Evolutionary conservation across 352 stramenopile genomes (phyloP).

Genomic region (Peronospora destructor): DNA sequence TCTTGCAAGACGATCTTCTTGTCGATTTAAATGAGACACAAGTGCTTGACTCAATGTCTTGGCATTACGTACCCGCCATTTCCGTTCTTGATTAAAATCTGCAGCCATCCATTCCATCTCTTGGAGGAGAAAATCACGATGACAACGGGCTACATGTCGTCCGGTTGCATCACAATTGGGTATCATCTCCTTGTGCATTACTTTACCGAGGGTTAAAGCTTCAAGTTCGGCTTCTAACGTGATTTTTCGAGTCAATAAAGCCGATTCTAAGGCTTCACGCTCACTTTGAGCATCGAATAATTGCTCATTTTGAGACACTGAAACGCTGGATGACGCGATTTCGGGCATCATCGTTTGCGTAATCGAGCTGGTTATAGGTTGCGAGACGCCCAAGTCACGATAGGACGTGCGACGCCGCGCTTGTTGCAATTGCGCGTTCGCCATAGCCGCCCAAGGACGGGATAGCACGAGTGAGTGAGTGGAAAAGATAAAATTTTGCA

Average conservation of each 20-base stretch:
- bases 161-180: conserved; percentile 36
- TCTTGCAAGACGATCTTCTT: conserved; percentile 20
- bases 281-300: conserved; percentile 12
- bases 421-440: conserved; percentile 69
- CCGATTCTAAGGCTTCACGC: conserved; percentile 21
- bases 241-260: conserved; percentile 37
- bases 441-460: conserved; percentile 31
- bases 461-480: too few species aligned
- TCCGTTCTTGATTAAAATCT: conserved; percentile 88
- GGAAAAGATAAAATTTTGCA: too few species aligned
- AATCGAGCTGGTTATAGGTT: conserved; percentile 11
- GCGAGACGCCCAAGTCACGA: conserved; percentile 18
- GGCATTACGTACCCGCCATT: conserved; percentile 70
- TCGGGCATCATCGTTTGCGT: conserved; percentile 26
- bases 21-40: conserved; percentile 19
- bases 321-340: neutral
- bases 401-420: conserved; percentile 31
- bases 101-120: conserved; percentile 91
- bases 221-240: conserved; percentile 36
- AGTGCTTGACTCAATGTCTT: conserved; percentile 70
- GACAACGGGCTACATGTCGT: conserved; percentile 31
- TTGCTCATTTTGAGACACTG: conserved; percentile 11
- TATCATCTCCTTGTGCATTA: conserved; percentile 27
- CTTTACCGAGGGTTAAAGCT: conserved; percentile 44
- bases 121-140: conserved; percentile 74